These are phyloP conservation scores for Pythium rishiriense DNA, from an alignment of 352 stramenopile genomes.

Conservation along the genomic window DNA sequence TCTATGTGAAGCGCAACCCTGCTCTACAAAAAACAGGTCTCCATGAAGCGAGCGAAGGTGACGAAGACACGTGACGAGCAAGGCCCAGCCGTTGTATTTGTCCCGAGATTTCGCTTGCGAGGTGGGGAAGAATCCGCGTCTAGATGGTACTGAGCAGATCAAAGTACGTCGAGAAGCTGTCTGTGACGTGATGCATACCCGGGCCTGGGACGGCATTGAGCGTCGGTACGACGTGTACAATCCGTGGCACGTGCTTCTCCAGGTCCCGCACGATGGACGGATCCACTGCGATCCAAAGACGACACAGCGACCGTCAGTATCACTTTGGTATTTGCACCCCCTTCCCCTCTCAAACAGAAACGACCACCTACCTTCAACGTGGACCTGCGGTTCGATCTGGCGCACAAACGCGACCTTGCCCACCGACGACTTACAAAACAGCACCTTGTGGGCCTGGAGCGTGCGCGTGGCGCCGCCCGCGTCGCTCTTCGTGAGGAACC, in stretches of 20 bases:
- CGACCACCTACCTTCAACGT: slow-evolving; percentile 63
- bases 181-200: slow-evolving; percentile 56
- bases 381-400: slow-evolving; percentile 83
- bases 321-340: neutral
- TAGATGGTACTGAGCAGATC: slow-evolving; percentile 45
- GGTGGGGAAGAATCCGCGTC: neutral
- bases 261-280: slow-evolving; percentile 51
- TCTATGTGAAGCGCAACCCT: slow-evolving; percentile 24
- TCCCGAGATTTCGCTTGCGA: neutral
- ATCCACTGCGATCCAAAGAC: slow-evolving; percentile 41
- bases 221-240: slow-evolving; percentile 55
- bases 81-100: neutral
- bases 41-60: slow-evolving; percentile 8
- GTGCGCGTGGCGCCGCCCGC: slow-evolving; percentile 30
- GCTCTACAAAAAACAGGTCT: slow-evolving; percentile 2
- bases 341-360: neutral
- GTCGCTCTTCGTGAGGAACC: slow-evolving; percentile 41
- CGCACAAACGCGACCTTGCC: slow-evolving; percentile 85
- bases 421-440: slow-evolving; percentile 77
- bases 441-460: slow-evolving; percentile 67
- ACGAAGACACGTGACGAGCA: neutral
- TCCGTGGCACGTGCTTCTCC: slow-evolving; percentile 76
- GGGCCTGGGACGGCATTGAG: slow-evolving; percentile 25
- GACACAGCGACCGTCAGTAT: neutral
- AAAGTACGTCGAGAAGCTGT: slow-evolving; percentile 75